Evolutionary conservation across 1,139 yeast genomes (phyloP).

Genomic region (Candida albicans): DNA sequence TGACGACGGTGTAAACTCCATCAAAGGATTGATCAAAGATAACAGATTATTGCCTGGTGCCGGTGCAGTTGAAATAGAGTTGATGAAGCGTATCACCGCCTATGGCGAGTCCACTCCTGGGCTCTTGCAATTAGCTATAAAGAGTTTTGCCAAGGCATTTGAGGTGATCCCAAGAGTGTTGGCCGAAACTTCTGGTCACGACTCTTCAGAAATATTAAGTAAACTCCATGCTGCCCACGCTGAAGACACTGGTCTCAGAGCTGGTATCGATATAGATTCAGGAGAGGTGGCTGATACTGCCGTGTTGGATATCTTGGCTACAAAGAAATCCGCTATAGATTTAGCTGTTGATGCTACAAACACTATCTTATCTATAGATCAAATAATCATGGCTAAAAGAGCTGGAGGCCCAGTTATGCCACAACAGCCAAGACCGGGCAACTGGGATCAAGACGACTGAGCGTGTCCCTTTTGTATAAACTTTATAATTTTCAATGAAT

Average conservation of each 20-base stretch:
- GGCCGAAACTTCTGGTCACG: conserved; percentile 94
- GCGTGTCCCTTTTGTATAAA: conserved; percentile 53
- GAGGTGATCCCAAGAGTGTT: conserved; percentile 91
- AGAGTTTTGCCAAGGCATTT: conserved; percentile 90
- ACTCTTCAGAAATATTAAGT: conserved; percentile 83
- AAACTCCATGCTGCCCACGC: conserved; percentile 86
- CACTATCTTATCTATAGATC: conserved; percentile 87
- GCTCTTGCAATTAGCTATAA: conserved; percentile 86
- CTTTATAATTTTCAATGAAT: conserved; percentile 52
- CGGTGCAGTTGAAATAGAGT: conserved; percentile 92
- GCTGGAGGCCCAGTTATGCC: conserved; percentile 98
- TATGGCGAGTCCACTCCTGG: conserved; percentile 96
- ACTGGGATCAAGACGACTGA: conserved; percentile 95
- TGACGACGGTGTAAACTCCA: conserved; percentile 93
- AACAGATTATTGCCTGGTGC: conserved; percentile 89
- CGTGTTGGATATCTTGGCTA: conserved; percentile 75
- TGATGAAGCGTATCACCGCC: conserved; percentile 73
- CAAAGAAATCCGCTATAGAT: conserved; percentile 84
- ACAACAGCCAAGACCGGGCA: conserved; percentile 83
- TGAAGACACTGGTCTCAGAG: conserved; percentile 28
- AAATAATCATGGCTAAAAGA: conserved; percentile 89
- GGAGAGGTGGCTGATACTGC: conserved; percentile 70
- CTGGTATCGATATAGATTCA: conserved; percentile 65
- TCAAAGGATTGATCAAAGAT: conserved; percentile 85
- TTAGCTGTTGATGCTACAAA: conserved; percentile 95